A percentile compares a stretch with the other conserved stretches of the same genome.
Conservation (phyloP, 495 filamentous ascomycete genomes). For the Pseudoneurospora amorphoporcata region DNA sequence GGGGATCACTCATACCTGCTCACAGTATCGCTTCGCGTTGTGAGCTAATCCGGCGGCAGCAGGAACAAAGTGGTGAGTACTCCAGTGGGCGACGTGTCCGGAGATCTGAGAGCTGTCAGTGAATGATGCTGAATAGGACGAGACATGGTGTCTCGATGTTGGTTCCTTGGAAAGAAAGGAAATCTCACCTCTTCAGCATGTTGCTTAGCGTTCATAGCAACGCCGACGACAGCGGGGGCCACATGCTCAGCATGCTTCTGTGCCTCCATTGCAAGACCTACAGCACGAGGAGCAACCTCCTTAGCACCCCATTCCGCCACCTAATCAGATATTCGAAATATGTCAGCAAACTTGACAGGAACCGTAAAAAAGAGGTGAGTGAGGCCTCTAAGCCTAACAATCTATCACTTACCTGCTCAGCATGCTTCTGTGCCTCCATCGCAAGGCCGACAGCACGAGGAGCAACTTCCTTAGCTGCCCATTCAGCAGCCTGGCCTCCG, state of each 20-base stretch:
- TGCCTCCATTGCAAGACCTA: not conserved
- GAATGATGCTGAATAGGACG: not conserved
- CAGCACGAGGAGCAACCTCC: not conserved
- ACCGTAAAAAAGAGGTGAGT: not conserved
- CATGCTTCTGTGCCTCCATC: not conserved
- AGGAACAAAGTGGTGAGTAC: not conserved
- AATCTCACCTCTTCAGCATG: not conserved
- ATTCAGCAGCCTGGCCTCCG: not conserved
- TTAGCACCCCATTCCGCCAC: not conserved
- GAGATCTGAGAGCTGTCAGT: not conserved
- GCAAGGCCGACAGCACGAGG: not conserved
- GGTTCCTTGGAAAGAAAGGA: not conserved
- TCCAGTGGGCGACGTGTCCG: not conserved
- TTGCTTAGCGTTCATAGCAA: not conserved
- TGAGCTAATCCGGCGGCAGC: not conserved
- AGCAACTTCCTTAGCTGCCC: not conserved
- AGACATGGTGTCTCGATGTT: not conserved
- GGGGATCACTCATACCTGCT: not conserved
- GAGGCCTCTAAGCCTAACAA: not conserved
- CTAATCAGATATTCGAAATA: not conserved
- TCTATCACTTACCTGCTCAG: not conserved
- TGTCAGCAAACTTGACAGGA: not conserved
- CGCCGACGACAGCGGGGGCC: not conserved
- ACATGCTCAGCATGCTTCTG: not conserved
- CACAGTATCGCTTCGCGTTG: not conserved